phyloP scores from a whole-genome alignment of 805 yeast species.

The Alloascoidea hylecoeti region DNA sequence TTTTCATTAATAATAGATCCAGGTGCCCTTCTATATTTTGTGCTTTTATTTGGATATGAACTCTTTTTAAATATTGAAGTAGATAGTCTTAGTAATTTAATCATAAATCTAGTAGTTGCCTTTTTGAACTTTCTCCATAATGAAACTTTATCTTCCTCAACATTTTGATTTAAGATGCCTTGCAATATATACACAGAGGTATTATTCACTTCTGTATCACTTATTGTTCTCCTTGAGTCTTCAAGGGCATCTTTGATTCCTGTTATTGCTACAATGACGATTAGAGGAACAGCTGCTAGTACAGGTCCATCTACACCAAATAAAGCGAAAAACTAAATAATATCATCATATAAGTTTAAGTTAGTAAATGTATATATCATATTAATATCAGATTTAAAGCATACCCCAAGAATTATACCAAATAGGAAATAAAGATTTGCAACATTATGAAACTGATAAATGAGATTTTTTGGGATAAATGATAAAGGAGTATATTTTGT shows the following conservation, averaged over 20 bases:
- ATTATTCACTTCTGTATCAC: conserved; percentile 58
- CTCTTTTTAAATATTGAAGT: conserved; percentile 4
- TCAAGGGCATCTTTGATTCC: conserved; percentile 70
- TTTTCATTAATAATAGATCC: no score
- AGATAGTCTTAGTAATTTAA: conserved; percentile 2
- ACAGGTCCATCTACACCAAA: conserved; percentile 68
- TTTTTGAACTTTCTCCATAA: conserved; percentile 63
- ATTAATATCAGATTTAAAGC: conserved; percentile 1
- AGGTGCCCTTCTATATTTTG: not conserved
- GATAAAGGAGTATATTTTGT: conserved; percentile 89
- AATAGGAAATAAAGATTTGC: conserved; percentile 83
- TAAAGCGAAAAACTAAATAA: conserved; percentile 35
- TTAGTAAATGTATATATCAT: not conserved
- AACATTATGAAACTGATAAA: conserved; percentile 70
- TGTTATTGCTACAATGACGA: conserved; percentile 63
- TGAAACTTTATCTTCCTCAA: conserved; percentile 35
- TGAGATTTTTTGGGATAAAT: conserved; percentile 75
- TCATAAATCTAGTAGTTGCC: conserved; percentile 20
- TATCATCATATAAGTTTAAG: not conserved
- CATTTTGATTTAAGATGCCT: conserved; percentile 45
- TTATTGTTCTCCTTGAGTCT: conserved; percentile 50
- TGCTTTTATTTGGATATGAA: conserved; percentile 3
- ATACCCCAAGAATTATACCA: conserved; percentile 62
- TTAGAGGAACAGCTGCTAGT: conserved; percentile 66
- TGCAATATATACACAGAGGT: conserved; percentile 41